Percentiles rank a stretch among this genome's conserved stretches.
Conservation (phyloP, 2,329 filamentous ascomycete species). For the Hypoxylon sp. region DNA sequence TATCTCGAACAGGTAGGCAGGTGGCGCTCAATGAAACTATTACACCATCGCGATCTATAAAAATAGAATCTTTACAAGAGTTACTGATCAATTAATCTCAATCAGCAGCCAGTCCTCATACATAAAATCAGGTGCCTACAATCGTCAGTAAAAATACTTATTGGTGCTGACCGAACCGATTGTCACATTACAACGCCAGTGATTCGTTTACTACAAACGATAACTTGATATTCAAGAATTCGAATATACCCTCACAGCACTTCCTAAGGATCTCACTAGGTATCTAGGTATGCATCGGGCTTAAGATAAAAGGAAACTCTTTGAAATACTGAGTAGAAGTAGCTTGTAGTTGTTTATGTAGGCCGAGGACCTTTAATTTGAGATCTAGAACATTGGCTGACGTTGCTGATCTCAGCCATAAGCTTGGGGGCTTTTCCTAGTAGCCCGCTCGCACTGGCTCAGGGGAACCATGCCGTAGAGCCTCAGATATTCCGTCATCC, state of each 20-base stretch:
- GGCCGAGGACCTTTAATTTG: neutral
- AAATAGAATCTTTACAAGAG: conserved; percentile 30
- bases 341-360: neutral
- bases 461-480: conserved; percentile 17
- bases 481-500: conserved; percentile 1
- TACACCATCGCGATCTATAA: conserved; percentile 5
- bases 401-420: conserved; percentile 23
- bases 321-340: neutral
- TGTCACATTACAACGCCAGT: neutral
- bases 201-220: neutral
- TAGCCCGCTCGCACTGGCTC: neutral
- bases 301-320: neutral
- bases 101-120: conserved; percentile 2
- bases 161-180: neutral
- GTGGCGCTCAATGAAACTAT: conserved; percentile 6
- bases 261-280: neutral
- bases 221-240: neutral
- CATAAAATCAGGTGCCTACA: conserved; percentile 1
- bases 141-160: neutral
- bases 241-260: neutral
- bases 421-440: neutral
- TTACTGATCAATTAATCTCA: conserved; percentile 7
- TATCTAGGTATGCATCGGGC: neutral
- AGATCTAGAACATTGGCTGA: conserved; percentile 3
- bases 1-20: conserved; percentile 9